Base-by-base conservation (phyloP, 805 yeast species). In the Teunomyces atbi region DNA sequence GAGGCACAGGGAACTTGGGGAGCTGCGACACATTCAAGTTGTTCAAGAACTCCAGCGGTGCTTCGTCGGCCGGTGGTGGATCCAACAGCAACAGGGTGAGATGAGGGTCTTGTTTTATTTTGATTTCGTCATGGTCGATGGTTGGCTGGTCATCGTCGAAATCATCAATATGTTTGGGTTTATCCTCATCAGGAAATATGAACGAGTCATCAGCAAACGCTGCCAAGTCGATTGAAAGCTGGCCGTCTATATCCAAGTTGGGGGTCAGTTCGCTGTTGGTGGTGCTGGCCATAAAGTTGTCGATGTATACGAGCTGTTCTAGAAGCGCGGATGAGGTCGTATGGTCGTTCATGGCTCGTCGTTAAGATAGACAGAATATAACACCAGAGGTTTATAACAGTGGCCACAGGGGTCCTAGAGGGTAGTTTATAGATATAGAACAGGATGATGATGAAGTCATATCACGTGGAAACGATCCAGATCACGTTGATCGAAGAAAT, bases 201-300 rank as follows among this genome's bases (percentile, higher is more conserved):
- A 86, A 86, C 2, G 88, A 77, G 48, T 85, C 91, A 56, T 86
- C 91, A 0, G 91, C 92, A 74, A 86, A 86, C 1, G 90, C 91
- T 13, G 89, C 86, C 51, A 86, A 73, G 58, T 86, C 94, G 13
- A 73, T 59, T 23, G 71, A 65, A 8, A 73, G 58, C 51, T 69
- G 75, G 6, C 71, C 72, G 47, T 70, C 74, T 18, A 64, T 58
- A 46, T 68, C 74, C 56, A 58, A 54, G 62, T 66, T 70, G 42
- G 71, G 76, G 46, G 67, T 69, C 69, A 59, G 65, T 53, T 56
- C 65, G 23, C 59, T 60, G 20, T 37, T 26, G 13, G 51, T 36
- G n/a, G 21, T 7, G 35, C 19, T 21, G 10, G 27, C 19, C 72
- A 86, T 78, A 58, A 86, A 84, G 50, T 84, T 84, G 60, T 86